Conservation (phyloP, 805 yeast genomes). For the Lipomyces sp. region DNA sequence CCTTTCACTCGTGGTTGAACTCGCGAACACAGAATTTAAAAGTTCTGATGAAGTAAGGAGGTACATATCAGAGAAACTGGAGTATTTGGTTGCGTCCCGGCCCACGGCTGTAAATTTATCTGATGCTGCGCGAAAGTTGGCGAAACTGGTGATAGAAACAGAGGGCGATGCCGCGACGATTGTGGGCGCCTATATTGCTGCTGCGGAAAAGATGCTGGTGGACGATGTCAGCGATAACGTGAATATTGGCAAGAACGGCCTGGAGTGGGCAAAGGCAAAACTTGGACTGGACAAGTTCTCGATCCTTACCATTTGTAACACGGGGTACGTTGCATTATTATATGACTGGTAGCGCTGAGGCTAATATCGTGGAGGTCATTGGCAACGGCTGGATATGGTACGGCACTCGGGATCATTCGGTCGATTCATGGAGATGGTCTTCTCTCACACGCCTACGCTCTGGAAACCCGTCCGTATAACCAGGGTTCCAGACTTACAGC, state of each 20-base stretch:
- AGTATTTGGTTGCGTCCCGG: constrained; percentile 72
- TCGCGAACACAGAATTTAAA: constrained; percentile 35
- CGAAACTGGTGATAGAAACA: constrained; percentile 41
- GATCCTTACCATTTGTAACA: constrained; percentile 90
- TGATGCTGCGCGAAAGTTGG: constrained; percentile 68
- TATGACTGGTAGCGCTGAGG: background rate
- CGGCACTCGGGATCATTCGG: constrained; percentile 91
- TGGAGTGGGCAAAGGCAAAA: constrained; percentile 60
- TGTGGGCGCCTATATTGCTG: constrained; percentile 43
- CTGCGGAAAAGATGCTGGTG: constrained; percentile 59
- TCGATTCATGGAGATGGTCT: constrained; percentile 59
- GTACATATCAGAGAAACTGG: constrained; percentile 56
- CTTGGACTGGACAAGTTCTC: constrained; percentile 67
- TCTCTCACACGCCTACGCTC: constrained; percentile 69
- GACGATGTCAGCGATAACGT: constrained; percentile 81
- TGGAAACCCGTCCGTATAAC: constrained; percentile 95
- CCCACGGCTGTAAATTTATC: constrained; percentile 95
- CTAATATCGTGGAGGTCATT: constrained; percentile 52
- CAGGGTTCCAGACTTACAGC: constrained; percentile 96
- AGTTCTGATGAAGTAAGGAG: constrained; percentile 27
- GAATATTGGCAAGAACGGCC: constrained; percentile 80
- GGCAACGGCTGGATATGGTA: constrained; percentile 97
- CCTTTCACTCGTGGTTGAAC: constrained; percentile 78
- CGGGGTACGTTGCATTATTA: constrained; percentile 56
- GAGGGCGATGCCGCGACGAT: constrained; percentile 44